Evolutionary conservation across 2,329 filamentous ascomycete species (phyloP).

Genomic region (Diaporthe helianthi): DNA sequence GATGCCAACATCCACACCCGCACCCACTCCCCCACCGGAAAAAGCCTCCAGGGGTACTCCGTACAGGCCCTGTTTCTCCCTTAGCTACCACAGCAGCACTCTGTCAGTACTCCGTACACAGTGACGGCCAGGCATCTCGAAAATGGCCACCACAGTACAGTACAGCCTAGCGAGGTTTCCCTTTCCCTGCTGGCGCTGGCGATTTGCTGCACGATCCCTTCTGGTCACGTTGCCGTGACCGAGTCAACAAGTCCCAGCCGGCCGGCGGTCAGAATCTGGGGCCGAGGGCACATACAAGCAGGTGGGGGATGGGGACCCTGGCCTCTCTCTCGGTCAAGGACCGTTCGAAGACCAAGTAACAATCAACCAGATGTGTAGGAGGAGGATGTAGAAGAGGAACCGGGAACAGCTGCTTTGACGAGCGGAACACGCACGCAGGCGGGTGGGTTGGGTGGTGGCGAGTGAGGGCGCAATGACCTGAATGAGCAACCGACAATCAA

Average conservation of each 20-base stretch:
- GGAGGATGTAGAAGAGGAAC: too few species aligned
- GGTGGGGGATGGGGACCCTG: neutral
- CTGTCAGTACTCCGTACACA: too few species aligned
- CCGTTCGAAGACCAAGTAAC: neutral
- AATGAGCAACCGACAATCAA: conserved; percentile 4
- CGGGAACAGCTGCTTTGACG: neutral
- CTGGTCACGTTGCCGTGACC: conserved; percentile 10
- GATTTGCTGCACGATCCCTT: neutral
- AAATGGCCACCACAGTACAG: too few species aligned
- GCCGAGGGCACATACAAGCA: neutral
- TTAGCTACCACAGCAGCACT: too few species aligned
- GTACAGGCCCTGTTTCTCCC: neutral
- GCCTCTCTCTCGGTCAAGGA: conserved; percentile 12
- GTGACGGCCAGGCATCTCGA: conserved; percentile 4
- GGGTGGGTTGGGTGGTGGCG: conserved; percentile 15
- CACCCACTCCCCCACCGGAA: conserved; percentile 13
- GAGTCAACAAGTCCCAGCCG: conserved; percentile 3
- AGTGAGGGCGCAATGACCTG: neutral
- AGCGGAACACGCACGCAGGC: neutral
- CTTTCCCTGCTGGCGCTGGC: neutral
- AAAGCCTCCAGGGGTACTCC: neutral
- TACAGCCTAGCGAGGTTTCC: conserved; percentile 3
- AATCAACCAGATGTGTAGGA: neutral
- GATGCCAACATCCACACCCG: conserved; percentile 11
- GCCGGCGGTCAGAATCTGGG: conserved; percentile 9